Percentiles rank a stretch among this genome's conserved stretches.
Conservation (phyloP, 257 asterid genomes). For the Primulina eburnea region DNA sequence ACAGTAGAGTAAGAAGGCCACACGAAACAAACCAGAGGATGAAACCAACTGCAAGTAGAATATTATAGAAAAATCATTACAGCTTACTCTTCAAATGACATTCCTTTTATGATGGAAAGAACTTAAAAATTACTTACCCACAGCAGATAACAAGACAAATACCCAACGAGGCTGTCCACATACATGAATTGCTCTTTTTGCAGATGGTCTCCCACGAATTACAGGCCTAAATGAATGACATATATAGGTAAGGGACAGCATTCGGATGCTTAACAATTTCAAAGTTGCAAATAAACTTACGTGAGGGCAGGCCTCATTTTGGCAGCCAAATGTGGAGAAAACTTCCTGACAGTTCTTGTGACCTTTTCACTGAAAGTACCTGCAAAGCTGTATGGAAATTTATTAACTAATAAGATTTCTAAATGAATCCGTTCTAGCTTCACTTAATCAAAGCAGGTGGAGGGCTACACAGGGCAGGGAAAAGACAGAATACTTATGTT, state of each 20-base stretch:
- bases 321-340: slow-evolving; percentile 97
- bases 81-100: neutral
- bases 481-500: neutral
- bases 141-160: slow-evolving; percentile 60
- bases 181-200: slow-evolving; percentile 70
- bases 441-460: neutral
- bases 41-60: slow-evolving; percentile 59
- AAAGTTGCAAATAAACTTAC: slow-evolving; percentile 39
- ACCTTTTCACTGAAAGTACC: slow-evolving; percentile 91
- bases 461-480: neutral
- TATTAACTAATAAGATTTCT: slow-evolving; percentile 29
- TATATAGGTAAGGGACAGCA: slow-evolving; percentile 23
- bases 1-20: slow-evolving; percentile 59
- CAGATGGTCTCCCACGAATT: slow-evolving; percentile 95
- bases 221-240: slow-evolving; percentile 67
- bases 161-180: slow-evolving; percentile 97
- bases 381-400: slow-evolving; percentile 69
- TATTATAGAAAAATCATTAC: slow-evolving; percentile 6
- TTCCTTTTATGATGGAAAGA: neutral
- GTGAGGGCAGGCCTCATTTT: slow-evolving; percentile 96
- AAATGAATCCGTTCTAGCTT: slow-evolving; percentile 2
- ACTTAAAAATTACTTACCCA: slow-evolving; percentile 37
- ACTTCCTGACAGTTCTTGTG: slow-evolving; percentile 81
- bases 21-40: slow-evolving; percentile 81
- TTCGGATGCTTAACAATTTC: slow-evolving; percentile 13